A percentile compares a stretch with the other conserved stretches of the same genome.
These are phyloP conservation scores for Elaeis guineensis DNA, from an alignment of 176 grass and related monocot species.

Conservation along the genomic window DNA sequence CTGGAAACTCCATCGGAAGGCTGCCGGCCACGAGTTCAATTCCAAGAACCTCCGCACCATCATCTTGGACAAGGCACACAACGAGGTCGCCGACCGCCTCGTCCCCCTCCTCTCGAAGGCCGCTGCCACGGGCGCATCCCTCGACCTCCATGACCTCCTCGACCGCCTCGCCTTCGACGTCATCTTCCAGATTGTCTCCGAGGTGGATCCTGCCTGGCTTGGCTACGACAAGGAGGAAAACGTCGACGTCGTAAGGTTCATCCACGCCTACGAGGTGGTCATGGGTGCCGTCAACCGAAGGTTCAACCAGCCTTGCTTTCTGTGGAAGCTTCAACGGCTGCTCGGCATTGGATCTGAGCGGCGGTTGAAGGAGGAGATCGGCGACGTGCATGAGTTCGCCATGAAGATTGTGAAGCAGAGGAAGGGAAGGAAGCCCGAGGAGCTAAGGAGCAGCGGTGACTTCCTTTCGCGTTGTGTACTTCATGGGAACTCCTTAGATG, in stretches of 20 bases:
- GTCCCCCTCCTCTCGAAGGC: constrained; percentile 35
- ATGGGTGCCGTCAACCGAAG: constrained; percentile 15
- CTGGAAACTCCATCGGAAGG: constrained; percentile 2
- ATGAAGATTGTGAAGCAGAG: constrained; percentile 37
- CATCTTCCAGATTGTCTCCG: constrained; percentile 62
- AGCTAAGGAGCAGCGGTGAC: constrained; percentile 33
- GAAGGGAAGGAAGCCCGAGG: constrained; percentile 29
- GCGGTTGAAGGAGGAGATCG: constrained; percentile 37
- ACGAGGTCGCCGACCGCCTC: not conserved
- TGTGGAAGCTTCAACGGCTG: constrained; percentile 47
- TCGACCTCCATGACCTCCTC: constrained; percentile 64
- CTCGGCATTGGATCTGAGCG: constrained; percentile 45
- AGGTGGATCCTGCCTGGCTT: constrained; percentile 40
- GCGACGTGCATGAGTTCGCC: constrained; percentile 43
- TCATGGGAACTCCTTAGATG: constrained; percentile 31
- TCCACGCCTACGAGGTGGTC: constrained; percentile 37
- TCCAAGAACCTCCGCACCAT: constrained; percentile 8
- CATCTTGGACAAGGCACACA: not conserved
- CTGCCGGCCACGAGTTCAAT: constrained; percentile 3
- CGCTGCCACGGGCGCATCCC: not conserved
- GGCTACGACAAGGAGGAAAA: constrained; percentile 2
- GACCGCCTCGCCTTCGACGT: constrained; percentile 66
- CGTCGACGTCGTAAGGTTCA: not conserved
- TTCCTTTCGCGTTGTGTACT: constrained; percentile 51
- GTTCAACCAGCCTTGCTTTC: too few relatives aligned